phyloP scores from a whole-genome alignment of 129 eudicot species.

The Chrysanthemum lavandulifolium region DNA sequence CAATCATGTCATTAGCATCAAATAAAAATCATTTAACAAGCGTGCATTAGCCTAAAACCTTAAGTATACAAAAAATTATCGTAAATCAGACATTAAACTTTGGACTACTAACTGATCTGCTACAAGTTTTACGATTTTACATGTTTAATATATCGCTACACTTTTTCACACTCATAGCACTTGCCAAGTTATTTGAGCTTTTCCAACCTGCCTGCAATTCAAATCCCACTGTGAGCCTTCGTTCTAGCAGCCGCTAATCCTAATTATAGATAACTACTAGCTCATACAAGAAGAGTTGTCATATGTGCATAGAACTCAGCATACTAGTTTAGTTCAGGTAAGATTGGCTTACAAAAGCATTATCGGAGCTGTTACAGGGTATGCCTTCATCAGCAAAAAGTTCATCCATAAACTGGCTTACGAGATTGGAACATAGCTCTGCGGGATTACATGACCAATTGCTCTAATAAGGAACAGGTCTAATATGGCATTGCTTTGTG shows the following conservation, averaged over 20 bases:
- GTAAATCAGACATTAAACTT: too few relatives aligned
- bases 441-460: slow-evolving; percentile 95
- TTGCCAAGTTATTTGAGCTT: slow-evolving; percentile 49
- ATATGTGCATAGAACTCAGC: slow-evolving; percentile 7
- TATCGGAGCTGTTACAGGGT: slow-evolving; percentile 52
- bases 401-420: slow-evolving; percentile 98
- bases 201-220: slow-evolving; percentile 66
- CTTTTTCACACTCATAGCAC: too few relatives aligned
- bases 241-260: slow-evolving; percentile 9
- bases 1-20: too few relatives aligned
- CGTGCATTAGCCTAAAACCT: too few relatives aligned
- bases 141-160: too few relatives aligned
- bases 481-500: slow-evolving; percentile 84
- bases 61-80: too few relatives aligned
- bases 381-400: slow-evolving; percentile 84
- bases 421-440: slow-evolving; percentile 92
- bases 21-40: too few relatives aligned
- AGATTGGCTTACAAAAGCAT: slow-evolving; percentile 56
- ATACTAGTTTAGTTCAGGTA: neutral
- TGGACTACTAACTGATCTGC: too few relatives aligned
- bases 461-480: slow-evolving; percentile 74
- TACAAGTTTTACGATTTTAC: too few relatives aligned
- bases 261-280: neutral
- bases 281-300: slow-evolving; percentile 15
- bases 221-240: slow-evolving; percentile 37